Evolutionary conservation across 2,329 filamentous ascomycete genomes (phyloP).

Genomic region (Cylindrodendrum hubeiense): DNA sequence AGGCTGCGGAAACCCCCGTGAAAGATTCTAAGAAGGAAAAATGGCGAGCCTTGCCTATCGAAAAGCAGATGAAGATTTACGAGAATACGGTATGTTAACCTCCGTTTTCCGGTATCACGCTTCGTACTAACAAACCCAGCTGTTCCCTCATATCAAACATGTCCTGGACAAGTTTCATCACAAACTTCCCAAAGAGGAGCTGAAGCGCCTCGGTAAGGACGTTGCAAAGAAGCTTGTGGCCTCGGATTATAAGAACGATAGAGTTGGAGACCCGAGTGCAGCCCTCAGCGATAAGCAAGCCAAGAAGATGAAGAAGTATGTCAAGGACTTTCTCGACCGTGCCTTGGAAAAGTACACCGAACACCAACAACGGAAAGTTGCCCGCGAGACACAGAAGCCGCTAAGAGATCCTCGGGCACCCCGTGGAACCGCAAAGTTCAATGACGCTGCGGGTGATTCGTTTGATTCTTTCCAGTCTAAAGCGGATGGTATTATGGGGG

Average conservation of each 20-base stretch:
- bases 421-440: constrained; percentile 14
- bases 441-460: constrained; percentile 26
- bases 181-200: constrained; percentile 84
- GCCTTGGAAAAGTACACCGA: constrained; percentile 81
- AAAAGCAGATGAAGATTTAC: constrained; percentile 96
- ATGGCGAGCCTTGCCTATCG: constrained; percentile 76
- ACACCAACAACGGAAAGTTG: constrained; percentile 74
- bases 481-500: constrained; percentile 28
- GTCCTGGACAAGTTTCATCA: constrained; percentile 89
- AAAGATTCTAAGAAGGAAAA: constrained; percentile 75
- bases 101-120: too few species aligned
- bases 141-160: constrained; percentile 87
- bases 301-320: constrained; percentile 85
- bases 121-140: constrained; percentile 60
- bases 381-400: constrained; percentile 47
- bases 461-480: constrained; percentile 37
- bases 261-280: constrained; percentile 84
- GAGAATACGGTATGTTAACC: constrained; percentile 83
- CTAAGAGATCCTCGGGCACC: constrained; percentile 30
- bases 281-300: constrained; percentile 80
- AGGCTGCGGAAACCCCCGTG: constrained; percentile 65
- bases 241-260: constrained; percentile 90
- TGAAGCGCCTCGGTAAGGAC: constrained; percentile 73
- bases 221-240: constrained; percentile 90
- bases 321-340: constrained; percentile 88